Conservation (phyloP, 1,284 basidiomycete genomes). For the Takashimella tepidaria region DNA sequence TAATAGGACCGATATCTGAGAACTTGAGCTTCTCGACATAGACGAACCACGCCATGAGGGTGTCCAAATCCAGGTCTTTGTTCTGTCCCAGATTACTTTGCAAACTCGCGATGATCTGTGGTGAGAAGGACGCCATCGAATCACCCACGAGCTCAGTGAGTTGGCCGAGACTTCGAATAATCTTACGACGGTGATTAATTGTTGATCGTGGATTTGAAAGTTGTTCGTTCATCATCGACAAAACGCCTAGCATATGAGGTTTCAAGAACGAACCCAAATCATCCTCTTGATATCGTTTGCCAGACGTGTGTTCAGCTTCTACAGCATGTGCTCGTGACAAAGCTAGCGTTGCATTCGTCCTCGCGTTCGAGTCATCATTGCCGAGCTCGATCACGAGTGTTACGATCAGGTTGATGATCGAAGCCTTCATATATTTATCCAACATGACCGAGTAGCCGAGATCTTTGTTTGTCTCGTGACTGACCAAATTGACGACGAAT, state of each 20-base stretch:
- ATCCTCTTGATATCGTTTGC: slow-evolving; percentile 12
- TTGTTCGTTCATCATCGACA: slow-evolving; percentile 73
- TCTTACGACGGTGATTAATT: slow-evolving; percentile 61
- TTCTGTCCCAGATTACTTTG: slow-evolving; percentile 72
- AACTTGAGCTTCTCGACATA: slow-evolving; percentile 70
- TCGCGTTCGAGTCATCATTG: slow-evolving; percentile 57
- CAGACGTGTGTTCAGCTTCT: slow-evolving; percentile 14
- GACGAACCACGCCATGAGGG: slow-evolving; percentile 72
- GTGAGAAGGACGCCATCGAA: slow-evolving; percentile 66
- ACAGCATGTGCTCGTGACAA: slow-evolving; percentile 31
- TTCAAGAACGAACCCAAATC: slow-evolving; percentile 62
- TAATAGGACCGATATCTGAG: slow-evolving; percentile 72
- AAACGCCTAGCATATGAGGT: slow-evolving; percentile 70
- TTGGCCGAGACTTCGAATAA: slow-evolving; percentile 72
- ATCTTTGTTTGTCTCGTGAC: slow-evolving; percentile 11
- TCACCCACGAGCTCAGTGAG: slow-evolving; percentile 69
- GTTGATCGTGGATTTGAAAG: slow-evolving; percentile 69
- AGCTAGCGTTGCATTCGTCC: slow-evolving; percentile 51
- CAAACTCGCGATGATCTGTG: slow-evolving; percentile 96
- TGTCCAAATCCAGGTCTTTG: slow-evolving; percentile 68
- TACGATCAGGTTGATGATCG: slow-evolving; percentile 62
- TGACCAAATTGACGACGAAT: slow-evolving; percentile 59
- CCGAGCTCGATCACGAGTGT: slow-evolving; percentile 72
- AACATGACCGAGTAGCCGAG: background rate
- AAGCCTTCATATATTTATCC: slow-evolving; percentile 54